Evolutionary conservation across 805 yeast species (phyloP).

Genomic region (Candida xiaguanensis): DNA sequence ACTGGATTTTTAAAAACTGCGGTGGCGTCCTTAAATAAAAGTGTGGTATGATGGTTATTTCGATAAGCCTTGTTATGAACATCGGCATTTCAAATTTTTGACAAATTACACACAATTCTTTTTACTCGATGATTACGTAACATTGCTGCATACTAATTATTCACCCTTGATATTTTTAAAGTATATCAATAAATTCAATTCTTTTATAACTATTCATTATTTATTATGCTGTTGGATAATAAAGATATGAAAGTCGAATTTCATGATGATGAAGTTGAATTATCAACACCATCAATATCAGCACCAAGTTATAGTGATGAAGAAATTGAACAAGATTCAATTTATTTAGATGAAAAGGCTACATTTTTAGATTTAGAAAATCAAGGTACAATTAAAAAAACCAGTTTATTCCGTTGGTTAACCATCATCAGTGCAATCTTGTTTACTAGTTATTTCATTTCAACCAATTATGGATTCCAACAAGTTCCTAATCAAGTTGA

Average conservation of each 20-base stretch:
- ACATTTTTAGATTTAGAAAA: conserved; percentile 5
- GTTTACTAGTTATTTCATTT: background rate
- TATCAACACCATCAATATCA: conserved; percentile 24
- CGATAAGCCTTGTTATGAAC: too few species aligned
- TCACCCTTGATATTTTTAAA: too few species aligned
- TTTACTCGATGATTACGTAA: background rate
- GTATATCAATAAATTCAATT: background rate
- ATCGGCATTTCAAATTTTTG: too few species aligned
- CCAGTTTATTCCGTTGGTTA: background rate
- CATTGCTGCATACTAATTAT: background rate
- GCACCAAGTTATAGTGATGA: conserved; percentile 8
- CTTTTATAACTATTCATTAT: too few species aligned
- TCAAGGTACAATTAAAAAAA: background rate
- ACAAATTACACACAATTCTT: too few species aligned
- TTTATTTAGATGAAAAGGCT: conserved; percentile 4
- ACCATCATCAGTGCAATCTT: background rate
- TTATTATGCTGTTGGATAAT: background rate
- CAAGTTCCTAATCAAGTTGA: too few species aligned
- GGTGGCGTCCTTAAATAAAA: too few species aligned
- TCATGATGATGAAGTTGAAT: conserved; percentile 20
- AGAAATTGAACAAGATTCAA: background rate
- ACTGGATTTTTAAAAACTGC: too few species aligned
- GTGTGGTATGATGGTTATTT: too few species aligned
- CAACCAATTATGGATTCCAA: too few species aligned
- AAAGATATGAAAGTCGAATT: background rate